These are phyloP conservation scores for Zygosaccharomyces siamensis DNA, from an alignment of 805 yeast species.

Conservation along the genomic window DNA sequence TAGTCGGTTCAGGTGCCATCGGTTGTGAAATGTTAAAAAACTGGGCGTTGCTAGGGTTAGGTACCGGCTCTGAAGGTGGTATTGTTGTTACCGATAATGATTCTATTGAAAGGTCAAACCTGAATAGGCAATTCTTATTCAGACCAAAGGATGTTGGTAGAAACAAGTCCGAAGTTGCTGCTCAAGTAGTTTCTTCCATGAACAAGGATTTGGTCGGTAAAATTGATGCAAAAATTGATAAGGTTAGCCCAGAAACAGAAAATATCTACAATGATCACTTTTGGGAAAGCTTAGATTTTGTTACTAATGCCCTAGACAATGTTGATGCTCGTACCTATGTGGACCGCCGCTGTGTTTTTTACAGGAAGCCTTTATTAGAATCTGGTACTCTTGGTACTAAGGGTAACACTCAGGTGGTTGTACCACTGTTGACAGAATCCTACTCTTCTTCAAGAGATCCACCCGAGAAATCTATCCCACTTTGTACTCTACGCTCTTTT, in stretches of 20 bases:
- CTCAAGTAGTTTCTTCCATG: constrained; percentile 76
- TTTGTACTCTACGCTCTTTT: constrained; percentile 95
- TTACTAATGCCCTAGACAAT: constrained; percentile 94
- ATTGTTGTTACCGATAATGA: constrained; percentile 89
- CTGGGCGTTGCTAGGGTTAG: constrained; percentile 96
- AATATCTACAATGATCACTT: constrained; percentile 75
- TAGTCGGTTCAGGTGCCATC: constrained; percentile 97
- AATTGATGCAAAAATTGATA: constrained; percentile 71
- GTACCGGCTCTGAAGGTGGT: constrained; percentile 84
- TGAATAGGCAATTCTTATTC: constrained; percentile 94
- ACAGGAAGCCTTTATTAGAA: constrained; percentile 84
- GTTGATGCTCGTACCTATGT: constrained; percentile 97
- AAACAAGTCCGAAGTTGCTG: constrained; percentile 86
- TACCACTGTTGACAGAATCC: constrained; percentile 91
- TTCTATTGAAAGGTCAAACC: constrained; percentile 89
- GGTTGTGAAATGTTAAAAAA: constrained; percentile 98
- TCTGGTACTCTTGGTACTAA: constrained; percentile 98
- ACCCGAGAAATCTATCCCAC: constrained; percentile 95
- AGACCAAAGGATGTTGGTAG: constrained; percentile 92
- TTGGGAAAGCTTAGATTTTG: constrained; percentile 82
- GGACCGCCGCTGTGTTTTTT: constrained; percentile 94
- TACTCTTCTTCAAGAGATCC: constrained; percentile 97
- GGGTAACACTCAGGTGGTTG: constrained; percentile 95
- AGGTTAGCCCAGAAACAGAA: constrained; percentile 93
- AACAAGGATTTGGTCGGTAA: constrained; percentile 78